Evolutionary conservation across 257 asterid genomes (phyloP).

Genomic region (Jaltomata sinuosa): DNA sequence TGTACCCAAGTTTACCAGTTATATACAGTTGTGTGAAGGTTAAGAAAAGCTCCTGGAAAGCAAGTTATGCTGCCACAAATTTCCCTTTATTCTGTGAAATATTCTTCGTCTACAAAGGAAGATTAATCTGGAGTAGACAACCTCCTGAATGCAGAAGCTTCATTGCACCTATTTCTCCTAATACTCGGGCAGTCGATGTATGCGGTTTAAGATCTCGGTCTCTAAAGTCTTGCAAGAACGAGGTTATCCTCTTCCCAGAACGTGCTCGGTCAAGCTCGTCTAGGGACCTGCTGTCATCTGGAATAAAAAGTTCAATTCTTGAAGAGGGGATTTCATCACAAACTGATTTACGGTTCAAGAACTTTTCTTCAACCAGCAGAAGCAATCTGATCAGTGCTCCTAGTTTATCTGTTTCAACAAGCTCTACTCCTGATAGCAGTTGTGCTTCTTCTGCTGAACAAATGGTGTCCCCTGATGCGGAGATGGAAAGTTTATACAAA

Average conservation of each 20-base stretch:
- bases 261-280: conserved; percentile 11
- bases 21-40: conserved; percentile 49
- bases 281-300: conserved; percentile 17
- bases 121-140: conserved; percentile 58
- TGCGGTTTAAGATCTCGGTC: conserved; percentile 26
- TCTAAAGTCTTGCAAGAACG: conserved; percentile 13
- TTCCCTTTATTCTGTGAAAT: conserved; percentile 71
- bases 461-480: conserved; percentile 14
- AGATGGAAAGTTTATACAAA: conserved; percentile 22
- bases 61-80: conserved; percentile 46
- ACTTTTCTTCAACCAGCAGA: conserved; percentile 2
- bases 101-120: conserved; percentile 68
- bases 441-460: conserved; percentile 21
- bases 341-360: conserved; percentile 2
- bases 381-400: conserved; percentile 6
- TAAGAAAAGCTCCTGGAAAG: conserved; percentile 55
- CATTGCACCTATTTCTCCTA: conserved; percentile 5
- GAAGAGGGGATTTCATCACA: conserved; percentile 1
- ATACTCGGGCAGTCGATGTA: conserved; percentile 15
- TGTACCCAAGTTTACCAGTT: conserved; percentile 6
- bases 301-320: conserved; percentile 3
- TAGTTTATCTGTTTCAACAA: conserved; percentile 13
- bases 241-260: conserved; percentile 17
- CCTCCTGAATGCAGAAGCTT: conserved; percentile 26
- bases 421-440: conserved; percentile 19